phyloP scores from a whole-genome alignment of 2,329 filamentous ascomycete species.

The Claviceps pazoutovae region DNA sequence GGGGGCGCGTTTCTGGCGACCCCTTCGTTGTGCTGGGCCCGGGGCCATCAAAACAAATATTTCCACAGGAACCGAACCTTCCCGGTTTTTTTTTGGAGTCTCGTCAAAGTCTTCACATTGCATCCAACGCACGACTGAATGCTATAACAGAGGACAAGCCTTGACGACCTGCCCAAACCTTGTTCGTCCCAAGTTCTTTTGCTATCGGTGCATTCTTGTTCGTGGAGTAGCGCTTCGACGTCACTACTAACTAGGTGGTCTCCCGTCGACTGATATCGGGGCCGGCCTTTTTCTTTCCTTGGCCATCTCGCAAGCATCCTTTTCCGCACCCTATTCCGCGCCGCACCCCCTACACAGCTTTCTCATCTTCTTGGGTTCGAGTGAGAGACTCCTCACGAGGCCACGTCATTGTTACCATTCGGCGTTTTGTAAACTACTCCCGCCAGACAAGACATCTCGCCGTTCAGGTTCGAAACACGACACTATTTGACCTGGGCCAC shows the following conservation, averaged over 20 bases:
- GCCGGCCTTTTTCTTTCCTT: not conserved
- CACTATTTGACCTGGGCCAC: not conserved
- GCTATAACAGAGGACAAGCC: not conserved
- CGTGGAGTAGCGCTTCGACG: not conserved
- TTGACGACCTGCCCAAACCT: not conserved
- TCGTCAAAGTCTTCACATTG: not conserved
- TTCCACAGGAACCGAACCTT: not conserved
- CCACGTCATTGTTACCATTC: not conserved
- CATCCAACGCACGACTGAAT: not conserved
- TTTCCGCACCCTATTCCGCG: not conserved
- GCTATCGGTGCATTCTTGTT: not conserved
- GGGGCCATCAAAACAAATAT: slow-evolving; percentile 3
- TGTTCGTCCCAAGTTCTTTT: not conserved
- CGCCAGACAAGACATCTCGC: not conserved
- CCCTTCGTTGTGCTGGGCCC: not conserved
- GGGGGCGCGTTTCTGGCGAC: not conserved
- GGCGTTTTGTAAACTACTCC: not conserved
- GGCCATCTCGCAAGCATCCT: slow-evolving; percentile 1
- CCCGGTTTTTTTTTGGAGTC: not conserved
- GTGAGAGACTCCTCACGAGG: not conserved
- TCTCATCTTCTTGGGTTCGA: not conserved
- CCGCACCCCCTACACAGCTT: not conserved
- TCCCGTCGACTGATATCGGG: not conserved
- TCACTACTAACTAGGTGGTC: not conserved
- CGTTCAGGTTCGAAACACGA: not conserved